Evolutionary conservation across 768 basidiomycete species (phyloP), one percentile per base, ranked within the genome.

Genomic region (Rhizopogon sp.): DNA sequence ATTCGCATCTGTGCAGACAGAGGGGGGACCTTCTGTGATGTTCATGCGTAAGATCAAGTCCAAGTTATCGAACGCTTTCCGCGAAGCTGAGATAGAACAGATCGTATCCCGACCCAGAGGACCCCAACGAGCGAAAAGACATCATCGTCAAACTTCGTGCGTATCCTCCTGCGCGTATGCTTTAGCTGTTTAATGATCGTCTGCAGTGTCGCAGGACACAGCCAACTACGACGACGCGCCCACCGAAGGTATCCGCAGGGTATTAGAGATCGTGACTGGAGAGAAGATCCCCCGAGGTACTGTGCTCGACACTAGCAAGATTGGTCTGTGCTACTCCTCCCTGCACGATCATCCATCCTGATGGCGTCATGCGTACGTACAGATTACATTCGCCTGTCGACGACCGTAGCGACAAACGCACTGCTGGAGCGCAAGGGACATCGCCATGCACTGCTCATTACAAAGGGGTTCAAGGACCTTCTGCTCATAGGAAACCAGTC

Each of bases 371-470:
- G 43, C 42, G 28, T 44, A 10, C 42, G 28, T 44, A 10, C 56
- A 93, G 93, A 96, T 64, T 94, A 93, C 66, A 92, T 96, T 58
- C 83, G 93, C 16, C 74, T 96, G 7, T 93, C 91, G 0, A 97
- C 95, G 0, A 98, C 96, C 0, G 93, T 98, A 3, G 95, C 94
- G 0, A 98, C 96, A 16, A 98, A 98, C 63, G 95, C 96, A 0
- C 79, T 98, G 0, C 80, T 98, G 6, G 96, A 98, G 64, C 85
- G 96, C 45, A 95, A 96, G 69, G 96, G 96, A 1, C 88, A 93
- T 63, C 86, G 85, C 58, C 93, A 96, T 56, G 95, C 93, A 0
- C 76, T 98, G 37, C 74, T 97, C 13, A 96, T 95, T 64, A 98
- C 96, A 1, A 83, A 83, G 57, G 93, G 93, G 0, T 96, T 95